Percentiles rank a stretch among this genome's conserved stretches.
phyloP scores from a whole-genome alignment of 768 basidiomycete genomes.

The Amanita thiersii region DNA sequence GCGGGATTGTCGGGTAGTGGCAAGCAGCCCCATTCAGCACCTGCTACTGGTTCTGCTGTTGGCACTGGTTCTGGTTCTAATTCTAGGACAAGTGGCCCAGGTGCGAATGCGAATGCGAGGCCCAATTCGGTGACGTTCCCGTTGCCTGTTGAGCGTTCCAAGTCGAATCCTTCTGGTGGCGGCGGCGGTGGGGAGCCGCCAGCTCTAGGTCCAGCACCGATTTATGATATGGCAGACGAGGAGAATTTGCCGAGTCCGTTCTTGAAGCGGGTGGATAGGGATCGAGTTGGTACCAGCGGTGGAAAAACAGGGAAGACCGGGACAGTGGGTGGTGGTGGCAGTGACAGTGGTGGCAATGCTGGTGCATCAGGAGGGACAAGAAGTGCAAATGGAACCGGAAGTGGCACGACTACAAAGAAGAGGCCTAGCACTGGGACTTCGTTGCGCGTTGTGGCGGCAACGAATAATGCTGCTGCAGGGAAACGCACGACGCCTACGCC shows the following conservation, averaged over 20 bases:
- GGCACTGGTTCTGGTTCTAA: too few species aligned
- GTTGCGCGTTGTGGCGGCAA: conserved; percentile 54
- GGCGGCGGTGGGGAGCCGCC: too few species aligned
- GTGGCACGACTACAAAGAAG: conserved; percentile 23
- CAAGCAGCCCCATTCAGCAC: conserved; percentile 34
- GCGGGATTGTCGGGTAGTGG: too few species aligned
- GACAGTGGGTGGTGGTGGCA: conserved; percentile 1
- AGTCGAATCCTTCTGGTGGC: too few species aligned
- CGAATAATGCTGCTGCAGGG: conserved; percentile 28
- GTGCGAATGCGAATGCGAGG: conserved; percentile 3
- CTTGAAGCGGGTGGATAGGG: conserved; percentile 43
- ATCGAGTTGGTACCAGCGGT: background rate
- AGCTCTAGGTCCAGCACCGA: too few species aligned
- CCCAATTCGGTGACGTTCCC: conserved; percentile 17
- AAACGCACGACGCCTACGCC: conserved; percentile 8
- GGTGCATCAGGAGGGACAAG: background rate
- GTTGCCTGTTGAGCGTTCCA: conserved; percentile 15
- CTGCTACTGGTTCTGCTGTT: conserved; percentile 12
- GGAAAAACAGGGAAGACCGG: conserved; percentile 2
- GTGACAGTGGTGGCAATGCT: background rate
- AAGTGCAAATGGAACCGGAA: conserved; percentile 7
- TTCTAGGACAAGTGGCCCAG: too few species aligned
- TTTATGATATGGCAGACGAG: conserved; percentile 69
- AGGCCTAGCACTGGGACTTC: conserved; percentile 44
- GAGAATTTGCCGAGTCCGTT: conserved; percentile 85